Evolutionary conservation across 345 rosid genomes (phyloP).

Genomic region (Corchorus capsularis): DNA sequence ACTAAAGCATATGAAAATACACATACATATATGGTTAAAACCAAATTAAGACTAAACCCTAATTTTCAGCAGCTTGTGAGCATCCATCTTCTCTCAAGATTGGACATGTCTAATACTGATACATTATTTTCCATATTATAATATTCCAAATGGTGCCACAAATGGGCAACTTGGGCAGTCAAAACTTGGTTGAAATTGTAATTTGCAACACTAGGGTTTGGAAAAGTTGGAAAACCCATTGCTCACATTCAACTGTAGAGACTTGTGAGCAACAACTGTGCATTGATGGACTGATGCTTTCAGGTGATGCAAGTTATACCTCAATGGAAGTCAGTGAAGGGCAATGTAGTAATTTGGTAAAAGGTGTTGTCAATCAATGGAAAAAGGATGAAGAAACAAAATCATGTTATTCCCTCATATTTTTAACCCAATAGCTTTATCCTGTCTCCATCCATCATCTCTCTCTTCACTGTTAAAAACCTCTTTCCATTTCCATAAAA

Average conservation of each 20-base stretch:
- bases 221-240: neutral
- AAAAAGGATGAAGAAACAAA: conserved; percentile 39
- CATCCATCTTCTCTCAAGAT: too few species aligned
- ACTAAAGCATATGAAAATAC: too few species aligned
- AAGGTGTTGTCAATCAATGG: conserved; percentile 61
- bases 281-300: conserved; percentile 16
- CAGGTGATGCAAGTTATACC: conserved; percentile 13
- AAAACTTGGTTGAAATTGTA: neutral
- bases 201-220: neutral
- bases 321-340: conserved; percentile 28
- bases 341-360: conserved; percentile 32
- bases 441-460: conserved; percentile 36
- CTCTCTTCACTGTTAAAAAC: conserved; percentile 15
- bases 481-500: conserved; percentile 28
- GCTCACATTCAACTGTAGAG: neutral
- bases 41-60: too few species aligned
- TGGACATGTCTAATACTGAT: too few species aligned
- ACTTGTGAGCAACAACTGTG: neutral
- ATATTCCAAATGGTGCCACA: too few species aligned
- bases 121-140: too few species aligned
- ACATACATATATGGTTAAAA: too few species aligned
- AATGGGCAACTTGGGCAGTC: neutral
- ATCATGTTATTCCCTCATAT: conserved; percentile 45
- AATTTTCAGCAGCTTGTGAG: too few species aligned
- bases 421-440: conserved; percentile 32